Base-by-base conservation (phyloP, 768 basidiomycete genomes). In the Cubamyces lactineus region DNA sequence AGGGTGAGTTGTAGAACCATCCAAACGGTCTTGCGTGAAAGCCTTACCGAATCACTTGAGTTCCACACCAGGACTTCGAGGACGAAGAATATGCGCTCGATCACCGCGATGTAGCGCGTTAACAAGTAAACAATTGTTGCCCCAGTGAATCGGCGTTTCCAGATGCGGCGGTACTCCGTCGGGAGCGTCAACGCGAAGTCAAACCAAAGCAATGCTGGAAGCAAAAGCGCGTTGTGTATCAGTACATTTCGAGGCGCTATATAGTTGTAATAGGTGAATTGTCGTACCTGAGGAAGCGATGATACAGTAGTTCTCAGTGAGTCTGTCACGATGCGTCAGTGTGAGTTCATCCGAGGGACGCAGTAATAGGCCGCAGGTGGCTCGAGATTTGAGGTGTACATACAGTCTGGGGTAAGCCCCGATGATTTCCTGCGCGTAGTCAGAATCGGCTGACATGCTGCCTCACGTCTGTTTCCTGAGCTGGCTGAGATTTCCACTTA, bases 61-160 rank as follows among this genome's bases (percentile, higher is more conserved):
- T 50, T 49, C 48, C 47, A 57, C 2, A 57, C 48, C 5, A 53
- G 23, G 13, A 53, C 43, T 21, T 52, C 58, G 28, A 59, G 42
- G 24, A 59, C 50, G 42, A 59, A 59, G 58, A 59, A 59, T 12
- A 59, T 39, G 42, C 51, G 30, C 43, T 59, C 58, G 21, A 59
- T 46, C 16, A 59, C 50, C 7, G 51, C 50, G n/a, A 46, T 28
- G 30, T 59, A 59, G 21, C 58, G 41, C 26, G 42, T 59, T 6
- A 52, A 9, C 30, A 59, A 23, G 30, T 59, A 59, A 3, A 59
- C 45, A 2, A 53, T 7, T 8, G 58, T 59, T 28, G 58, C 50
- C 3, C 58, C 58, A 1, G 50, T 59, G 50, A 52, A 59, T 43
- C 45, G 24, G 17, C 58, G 23, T 11, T 28, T 30, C 58, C 58